These are phyloP conservation scores for Lactarius pseudohatsudake DNA, from an alignment of 768 basidiomycete genomes.

Conservation along the genomic window DNA sequence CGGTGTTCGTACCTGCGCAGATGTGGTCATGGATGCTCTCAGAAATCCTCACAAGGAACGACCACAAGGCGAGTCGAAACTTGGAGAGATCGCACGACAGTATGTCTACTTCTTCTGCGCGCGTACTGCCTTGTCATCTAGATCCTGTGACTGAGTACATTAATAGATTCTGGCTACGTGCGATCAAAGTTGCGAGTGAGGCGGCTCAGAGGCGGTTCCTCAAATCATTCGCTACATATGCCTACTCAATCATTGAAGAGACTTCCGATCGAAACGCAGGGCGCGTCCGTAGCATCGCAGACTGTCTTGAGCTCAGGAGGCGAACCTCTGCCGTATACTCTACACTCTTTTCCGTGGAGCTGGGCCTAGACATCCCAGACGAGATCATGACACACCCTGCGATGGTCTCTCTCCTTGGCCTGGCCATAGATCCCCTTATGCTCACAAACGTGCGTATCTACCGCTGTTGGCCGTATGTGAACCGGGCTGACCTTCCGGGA, in stretches of 20 bases:
- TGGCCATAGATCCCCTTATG: conserved; percentile 40
- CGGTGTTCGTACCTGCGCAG: conserved; percentile 35
- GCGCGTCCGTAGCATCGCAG: conserved; percentile 40
- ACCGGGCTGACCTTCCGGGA: not conserved
- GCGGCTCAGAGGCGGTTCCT: conserved; percentile 39
- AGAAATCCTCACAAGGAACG: conserved; percentile 36
- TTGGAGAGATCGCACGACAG: conserved; percentile 43
- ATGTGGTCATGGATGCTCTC: conserved; percentile 43
- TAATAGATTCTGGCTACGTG: not conserved
- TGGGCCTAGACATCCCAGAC: conserved; percentile 42
- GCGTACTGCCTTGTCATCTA: not conserved
- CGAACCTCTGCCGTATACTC: conserved; percentile 42
- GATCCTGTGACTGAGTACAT: not conserved
- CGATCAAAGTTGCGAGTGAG: conserved; percentile 32
- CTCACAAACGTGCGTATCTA: conserved; percentile 40
- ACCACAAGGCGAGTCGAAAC: conserved; percentile 40
- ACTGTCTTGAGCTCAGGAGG: conserved; percentile 43
- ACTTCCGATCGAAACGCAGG: conserved; percentile 37
- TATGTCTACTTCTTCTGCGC: conserved; percentile 30
- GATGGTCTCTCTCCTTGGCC: conserved; percentile 35
- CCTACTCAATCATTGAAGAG: conserved; percentile 37
- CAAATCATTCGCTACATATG: conserved; percentile 38
- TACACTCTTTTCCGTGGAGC: conserved; percentile 38
- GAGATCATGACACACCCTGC: conserved; percentile 42
- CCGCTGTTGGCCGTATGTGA: not conserved